Evolutionary conservation across 495 filamentous ascomycete species (phyloP), one percentile per base, ranked within the genome.

Genomic region (Aspergillus incahuasiensis): DNA sequence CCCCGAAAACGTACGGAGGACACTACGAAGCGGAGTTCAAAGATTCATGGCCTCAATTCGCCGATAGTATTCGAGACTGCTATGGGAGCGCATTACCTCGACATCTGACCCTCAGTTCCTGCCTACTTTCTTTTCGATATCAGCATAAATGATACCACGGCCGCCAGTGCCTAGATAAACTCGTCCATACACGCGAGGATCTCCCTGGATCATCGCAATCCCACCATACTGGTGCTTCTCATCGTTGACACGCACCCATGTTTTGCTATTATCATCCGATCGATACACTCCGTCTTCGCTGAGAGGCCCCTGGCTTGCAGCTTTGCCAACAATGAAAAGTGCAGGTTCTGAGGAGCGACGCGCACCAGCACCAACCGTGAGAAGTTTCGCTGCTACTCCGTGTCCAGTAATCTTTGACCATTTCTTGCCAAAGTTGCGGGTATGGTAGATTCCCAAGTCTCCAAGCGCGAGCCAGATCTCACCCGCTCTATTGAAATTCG

Each of bases 81-180:
- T 38, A 32, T 35, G 16, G 28, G 19, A 50, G 35, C 44, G 22
- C 11, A 30, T 24, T 19, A 13, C 8, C 11, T 22, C 15, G 30
- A 11, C 24, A 30, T 8, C 5, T 18, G 22, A 18, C 24, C 19
- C 12, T 45, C 51, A 45, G 24, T 16, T 41, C 21, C 30, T 8
- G 44, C 9, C 28, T 18, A 25, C 34, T 5, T 20, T 12, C 24
- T 42, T 43, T n/a, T 49, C 32, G 44, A 57, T 58, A 54, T 58
- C 57, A 11, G 55, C 62, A 47, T 55, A 82, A 25, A 84, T 74
- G 5, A 82, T 80, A 35, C 81, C 81, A 3, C 81, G 72, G 0
- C 82, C 82, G 43, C 84, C 84, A 0, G 80, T 84, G 1, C 81
- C 82, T 30, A 84, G 70, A 54, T 78, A 83, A 0, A 85, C 81